Evolutionary conservation across 2,329 filamentous ascomycete genomes (phyloP), one percentile per base, ranked within the genome.

Genomic region (Onygenales sp.): DNA sequence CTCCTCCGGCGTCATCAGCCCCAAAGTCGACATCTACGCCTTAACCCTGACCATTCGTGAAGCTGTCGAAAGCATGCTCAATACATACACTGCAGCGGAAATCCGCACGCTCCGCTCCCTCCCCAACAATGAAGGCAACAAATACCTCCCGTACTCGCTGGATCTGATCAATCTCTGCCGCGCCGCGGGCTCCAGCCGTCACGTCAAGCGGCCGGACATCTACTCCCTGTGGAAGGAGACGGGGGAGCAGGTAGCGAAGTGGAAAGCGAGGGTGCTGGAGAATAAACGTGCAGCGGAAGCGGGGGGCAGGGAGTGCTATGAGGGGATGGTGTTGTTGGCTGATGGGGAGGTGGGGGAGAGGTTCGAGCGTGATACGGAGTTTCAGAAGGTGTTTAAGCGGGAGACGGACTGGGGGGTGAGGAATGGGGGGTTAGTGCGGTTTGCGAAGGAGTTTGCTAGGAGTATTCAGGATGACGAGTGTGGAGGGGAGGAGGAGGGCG

Each of bases 11-110:
- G 14, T 32, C 17, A 47, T 56, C 27, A 31, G 42, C 41, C 45
- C 45, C 21, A 53, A 53, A 44, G 32, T 53, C 7, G 54, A 56
- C 51, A 43, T 56, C 13, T 56, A 53, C 32, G 43, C 54, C 33
- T 39, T 56, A 7, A 33, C 46, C 10, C 51, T 42, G 17, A 45
- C 51, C 21, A 47, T 54, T 7, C 46, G 52, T 8, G 27, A 53
- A 35, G 47, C 36, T 9, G 44, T 50, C 5, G 44, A 52, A 31
- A 14, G 5, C 6, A n/a, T 38, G 7, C 41, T 50, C 7, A 38
- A 32, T 17, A 44, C 51, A n/a, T 56, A 56, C 36, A 36, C 35
- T 1, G 17, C n/a, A 4, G 9, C 38, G 11, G 51, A 56, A 36
- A 43, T 53, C 9, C 32, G 13, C 8, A 42, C 43, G 2, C 46